Percentiles rank a stretch among this genome's conserved stretches.
Conservation (phyloP, 2,329 filamentous ascomycete genomes). For the Phoma herbarum region DNA sequence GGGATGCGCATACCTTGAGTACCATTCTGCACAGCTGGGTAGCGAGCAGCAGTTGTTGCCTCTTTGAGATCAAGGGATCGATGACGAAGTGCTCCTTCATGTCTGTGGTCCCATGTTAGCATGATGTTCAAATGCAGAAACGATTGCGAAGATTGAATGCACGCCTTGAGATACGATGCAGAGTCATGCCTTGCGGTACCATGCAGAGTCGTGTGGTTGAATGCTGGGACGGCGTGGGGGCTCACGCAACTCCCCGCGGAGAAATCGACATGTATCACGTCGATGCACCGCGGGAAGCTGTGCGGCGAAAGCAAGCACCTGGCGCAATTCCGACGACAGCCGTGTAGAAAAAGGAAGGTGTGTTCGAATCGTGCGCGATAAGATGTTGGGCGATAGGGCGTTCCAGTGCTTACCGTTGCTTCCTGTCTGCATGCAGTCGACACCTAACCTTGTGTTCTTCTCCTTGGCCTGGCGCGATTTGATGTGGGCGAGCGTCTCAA, state of each 20-base stretch:
- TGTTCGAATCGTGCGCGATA: neutral
- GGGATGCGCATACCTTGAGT: constrained; percentile 60
- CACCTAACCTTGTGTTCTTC: constrained; percentile 79
- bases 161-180: too few relatives aligned
- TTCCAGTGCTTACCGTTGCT: constrained; percentile 78
- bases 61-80: constrained; percentile 97
- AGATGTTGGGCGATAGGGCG: neutral
- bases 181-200: too few relatives aligned
- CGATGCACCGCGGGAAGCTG: too few relatives aligned
- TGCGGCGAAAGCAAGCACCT: too few relatives aligned
- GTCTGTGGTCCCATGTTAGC: constrained; percentile 61
- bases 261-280: neutral
- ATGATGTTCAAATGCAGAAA: constrained; percentile 20
- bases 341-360: neutral
- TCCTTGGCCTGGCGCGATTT: constrained; percentile 97
- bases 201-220: constrained; percentile 9
- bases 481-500: constrained; percentile 91
- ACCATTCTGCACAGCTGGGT: constrained; percentile 96
- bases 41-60: constrained; percentile 93
- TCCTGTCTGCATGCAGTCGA: constrained; percentile 97
- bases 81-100: constrained; percentile 99
- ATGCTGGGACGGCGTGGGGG: neutral
- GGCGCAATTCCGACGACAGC: neutral
- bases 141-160: constrained; percentile 1
- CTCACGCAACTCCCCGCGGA: neutral